Base-by-base conservation (phyloP, 2,329 filamentous ascomycete genomes). In the Phaeosphaeriaceae sp. region DNA sequence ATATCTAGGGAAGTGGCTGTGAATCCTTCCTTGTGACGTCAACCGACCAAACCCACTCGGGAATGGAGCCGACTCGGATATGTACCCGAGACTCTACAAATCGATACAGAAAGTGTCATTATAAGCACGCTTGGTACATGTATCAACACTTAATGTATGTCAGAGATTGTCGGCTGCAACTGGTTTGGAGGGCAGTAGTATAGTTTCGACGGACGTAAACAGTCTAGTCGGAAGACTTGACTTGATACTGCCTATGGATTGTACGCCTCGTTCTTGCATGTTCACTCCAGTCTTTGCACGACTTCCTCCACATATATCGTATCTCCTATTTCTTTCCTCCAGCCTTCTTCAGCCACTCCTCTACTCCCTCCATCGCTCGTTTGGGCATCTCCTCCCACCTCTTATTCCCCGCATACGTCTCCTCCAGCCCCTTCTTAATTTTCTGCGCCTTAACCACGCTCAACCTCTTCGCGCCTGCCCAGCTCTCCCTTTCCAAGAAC, bases 401-500 rank as follows among this genome's bases (percentile, higher is more conserved):
- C 17, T 49, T 52, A 59, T 70, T 65, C 31, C 6, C 31, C 36
- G 13, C 17, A 53, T 72, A 73, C 17, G 68, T 71, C 11, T 63
- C 65, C 21, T 73, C 65, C 33, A 73, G 63, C 10, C 56, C 57
- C 57, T 56, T 54, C 1, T 55, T 47, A 11, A 73, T 54, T 17
- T 62, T 62, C 45, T 72, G 64, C 42, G 70, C 70, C 50, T 68
- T 72, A 25, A 58, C 47, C 3, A 73, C 53, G 11, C 50, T 62
- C 48, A 73, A 20, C 21, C 68, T 62, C 58, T 71, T 72, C 48
- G 69, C 70, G 21, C 65, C 62, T 1, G 69, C 68, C 69, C 68
- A 71, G n/a, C 65, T 58, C 55, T 70, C 67, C 55, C 56, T 67
- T 7, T 65, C 58, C 5, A 71, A 44, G 48, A 72, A 69, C 7